Evolutionary conservation across 768 basidiomycete genomes (phyloP).

Genomic region (Fibroporia radiculosa): DNA sequence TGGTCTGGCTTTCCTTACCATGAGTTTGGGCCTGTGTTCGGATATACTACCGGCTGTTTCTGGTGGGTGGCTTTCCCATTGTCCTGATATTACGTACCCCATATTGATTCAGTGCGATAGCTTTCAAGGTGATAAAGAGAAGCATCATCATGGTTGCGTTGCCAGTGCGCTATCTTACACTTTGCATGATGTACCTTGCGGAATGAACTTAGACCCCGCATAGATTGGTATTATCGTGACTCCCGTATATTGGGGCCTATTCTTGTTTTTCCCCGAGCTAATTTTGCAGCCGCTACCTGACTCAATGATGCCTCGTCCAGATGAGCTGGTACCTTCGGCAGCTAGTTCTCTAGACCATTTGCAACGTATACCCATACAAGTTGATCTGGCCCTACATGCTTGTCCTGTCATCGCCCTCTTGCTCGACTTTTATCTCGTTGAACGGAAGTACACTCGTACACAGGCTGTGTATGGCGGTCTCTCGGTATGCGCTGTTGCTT

Average conservation of each 20-base stretch:
- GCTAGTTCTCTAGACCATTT: slow-evolving; percentile 18
- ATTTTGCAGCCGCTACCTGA: slow-evolving; percentile 32
- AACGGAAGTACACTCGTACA: slow-evolving; percentile 40
- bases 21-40: slow-evolving; percentile 30
- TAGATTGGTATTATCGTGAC: slow-evolving; percentile 42
- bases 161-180: slow-evolving; percentile 37
- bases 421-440: slow-evolving; percentile 62
- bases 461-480: slow-evolving; percentile 27
- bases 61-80: slow-evolving; percentile 22
- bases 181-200: background rate
- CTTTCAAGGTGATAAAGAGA: slow-evolving; percentile 41
- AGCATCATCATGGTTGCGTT: slow-evolving; percentile 54
- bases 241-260: slow-evolving; percentile 62
- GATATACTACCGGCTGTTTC: slow-evolving; percentile 33
- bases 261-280: slow-evolving; percentile 46
- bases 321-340: slow-evolving; percentile 22
- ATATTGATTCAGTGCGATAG: slow-evolving; percentile 19
- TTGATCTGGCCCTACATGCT: slow-evolving; percentile 54
- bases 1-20: slow-evolving; percentile 31
- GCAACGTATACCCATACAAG: slow-evolving; percentile 34
- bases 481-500: slow-evolving; percentile 22
- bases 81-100: background rate
- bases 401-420: slow-evolving; percentile 50
- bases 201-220: background rate
- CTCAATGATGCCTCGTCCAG: slow-evolving; percentile 10